Evolutionary conservation across 2,329 filamentous ascomycete genomes (phyloP).

Genomic region (Botryotinia calthae): DNA sequence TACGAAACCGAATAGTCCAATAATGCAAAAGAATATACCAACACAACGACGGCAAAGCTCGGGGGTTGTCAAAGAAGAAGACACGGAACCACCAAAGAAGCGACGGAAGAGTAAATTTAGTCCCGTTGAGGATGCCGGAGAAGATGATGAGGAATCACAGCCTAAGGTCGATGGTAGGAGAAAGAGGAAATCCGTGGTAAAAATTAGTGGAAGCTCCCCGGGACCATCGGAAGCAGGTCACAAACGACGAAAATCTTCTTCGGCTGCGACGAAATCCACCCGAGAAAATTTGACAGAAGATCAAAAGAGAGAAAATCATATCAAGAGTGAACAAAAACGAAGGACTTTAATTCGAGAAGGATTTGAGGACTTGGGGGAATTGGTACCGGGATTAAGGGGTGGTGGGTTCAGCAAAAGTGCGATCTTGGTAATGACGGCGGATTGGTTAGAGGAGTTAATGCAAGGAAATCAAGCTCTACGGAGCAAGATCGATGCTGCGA

Average conservation of each 20-base stretch:
- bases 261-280: constrained; percentile 44
- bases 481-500: constrained; percentile 44
- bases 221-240: constrained; percentile 26
- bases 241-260: constrained; percentile 52
- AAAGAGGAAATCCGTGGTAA: constrained; percentile 37
- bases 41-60: neutral
- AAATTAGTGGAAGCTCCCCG: constrained; percentile 34
- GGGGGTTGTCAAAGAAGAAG: constrained; percentile 35
- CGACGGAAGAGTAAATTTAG: constrained; percentile 53
- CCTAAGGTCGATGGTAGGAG: constrained; percentile 34
- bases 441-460: constrained; percentile 73
- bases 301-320: constrained; percentile 83
- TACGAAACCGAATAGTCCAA: constrained; percentile 47
- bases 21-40: neutral
- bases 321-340: constrained; percentile 82
- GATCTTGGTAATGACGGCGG: constrained; percentile 70
- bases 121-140: constrained; percentile 43
- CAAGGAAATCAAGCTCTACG: constrained; percentile 63
- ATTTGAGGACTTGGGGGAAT: constrained; percentile 73
- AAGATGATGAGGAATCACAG: constrained; percentile 43
- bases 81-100: constrained; percentile 48
- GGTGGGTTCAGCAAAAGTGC: constrained; percentile 82
- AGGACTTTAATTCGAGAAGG: constrained; percentile 76
- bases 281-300: constrained; percentile 69
- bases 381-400: constrained; percentile 72